Conservation (phyloP, 2,329 filamentous ascomycete genomes). For the Pezicula radicicola region DNA sequence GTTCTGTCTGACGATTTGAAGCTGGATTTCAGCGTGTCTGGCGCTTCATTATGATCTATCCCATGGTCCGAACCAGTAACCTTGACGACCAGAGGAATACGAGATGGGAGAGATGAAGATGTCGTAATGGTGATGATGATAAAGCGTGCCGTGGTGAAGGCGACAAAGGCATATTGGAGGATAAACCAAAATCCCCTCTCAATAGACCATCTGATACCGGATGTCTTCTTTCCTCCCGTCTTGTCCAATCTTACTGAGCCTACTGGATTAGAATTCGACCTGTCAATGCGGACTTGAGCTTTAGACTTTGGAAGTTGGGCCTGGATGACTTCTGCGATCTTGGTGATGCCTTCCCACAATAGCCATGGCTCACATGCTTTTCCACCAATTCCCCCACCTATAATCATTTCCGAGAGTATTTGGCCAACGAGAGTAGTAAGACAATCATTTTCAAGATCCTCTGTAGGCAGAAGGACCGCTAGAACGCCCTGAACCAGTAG, state of each 20-base stretch:
- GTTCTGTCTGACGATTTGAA: conserved; percentile 8
- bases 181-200: conserved; percentile 45
- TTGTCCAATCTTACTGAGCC: conserved; percentile 6
- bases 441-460: conserved; percentile 86
- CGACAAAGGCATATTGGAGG: conserved; percentile 47
- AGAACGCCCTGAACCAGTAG: conserved; percentile 81
- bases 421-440: conserved; percentile 80
- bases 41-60: conserved; percentile 19
- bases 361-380: conserved; percentile 86
- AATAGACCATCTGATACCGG: conserved; percentile 17
- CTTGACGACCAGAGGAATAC: conserved; percentile 32
- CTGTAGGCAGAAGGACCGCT: conserved; percentile 82
- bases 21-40: conserved; percentile 8
- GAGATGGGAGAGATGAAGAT: conserved; percentile 64
- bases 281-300: conserved; percentile 24
- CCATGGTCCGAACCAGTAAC: conserved; percentile 20
- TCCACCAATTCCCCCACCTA: conserved; percentile 77
- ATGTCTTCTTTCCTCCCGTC: conserved; percentile 12
- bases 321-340: conserved; percentile 53
- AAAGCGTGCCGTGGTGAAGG: conserved; percentile 61
- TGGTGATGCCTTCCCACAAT: conserved; percentile 79
- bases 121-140: conserved; percentile 61
- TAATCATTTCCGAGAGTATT: conserved; percentile 84
- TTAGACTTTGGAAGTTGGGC: conserved; percentile 29
- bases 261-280: conserved; percentile 28